Conservation (phyloP, 225 moss, liverwort and hornwort genomes). For the Anthoceros angustus region DNA sequence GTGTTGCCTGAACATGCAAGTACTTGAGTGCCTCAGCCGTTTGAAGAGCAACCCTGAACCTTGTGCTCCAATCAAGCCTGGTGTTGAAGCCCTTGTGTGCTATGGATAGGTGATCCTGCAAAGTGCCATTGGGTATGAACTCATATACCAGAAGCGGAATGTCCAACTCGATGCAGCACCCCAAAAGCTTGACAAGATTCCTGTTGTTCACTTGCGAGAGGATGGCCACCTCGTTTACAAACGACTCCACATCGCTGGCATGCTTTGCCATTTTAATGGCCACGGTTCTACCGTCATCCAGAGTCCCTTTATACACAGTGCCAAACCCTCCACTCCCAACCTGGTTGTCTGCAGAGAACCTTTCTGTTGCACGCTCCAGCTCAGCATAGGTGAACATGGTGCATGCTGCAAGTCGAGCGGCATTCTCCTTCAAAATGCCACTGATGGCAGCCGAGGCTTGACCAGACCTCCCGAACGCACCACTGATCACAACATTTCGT, state of each 20-base stretch:
- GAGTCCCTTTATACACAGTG: slow-evolving; percentile 53
- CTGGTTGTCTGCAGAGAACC: background rate
- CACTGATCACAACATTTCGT: background rate
- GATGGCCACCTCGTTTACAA: background rate
- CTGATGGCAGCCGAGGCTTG: background rate
- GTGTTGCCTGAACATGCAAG: background rate
- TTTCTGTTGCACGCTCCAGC: background rate
- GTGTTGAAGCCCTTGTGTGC: background rate
- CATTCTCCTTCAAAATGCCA: background rate
- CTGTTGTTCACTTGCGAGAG: slow-evolving; percentile 2
- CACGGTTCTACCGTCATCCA: slow-evolving; percentile 34
- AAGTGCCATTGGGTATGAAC: background rate
- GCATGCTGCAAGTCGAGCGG: background rate
- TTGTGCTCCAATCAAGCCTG: background rate
- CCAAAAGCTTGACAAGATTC: background rate
- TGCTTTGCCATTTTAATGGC: slow-evolving; percentile 13
- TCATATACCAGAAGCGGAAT: background rate
- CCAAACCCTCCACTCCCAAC: slow-evolving; percentile 49
- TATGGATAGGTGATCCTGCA: background rate
- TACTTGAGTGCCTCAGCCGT: slow-evolving; percentile 1
- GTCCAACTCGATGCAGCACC: background rate
- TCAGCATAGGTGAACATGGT: background rate
- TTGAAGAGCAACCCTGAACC: background rate
- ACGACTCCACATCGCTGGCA: background rate
- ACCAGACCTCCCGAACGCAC: background rate